Conservation (phyloP, 257 asterid species). For the Ballota nigra region DNA sequence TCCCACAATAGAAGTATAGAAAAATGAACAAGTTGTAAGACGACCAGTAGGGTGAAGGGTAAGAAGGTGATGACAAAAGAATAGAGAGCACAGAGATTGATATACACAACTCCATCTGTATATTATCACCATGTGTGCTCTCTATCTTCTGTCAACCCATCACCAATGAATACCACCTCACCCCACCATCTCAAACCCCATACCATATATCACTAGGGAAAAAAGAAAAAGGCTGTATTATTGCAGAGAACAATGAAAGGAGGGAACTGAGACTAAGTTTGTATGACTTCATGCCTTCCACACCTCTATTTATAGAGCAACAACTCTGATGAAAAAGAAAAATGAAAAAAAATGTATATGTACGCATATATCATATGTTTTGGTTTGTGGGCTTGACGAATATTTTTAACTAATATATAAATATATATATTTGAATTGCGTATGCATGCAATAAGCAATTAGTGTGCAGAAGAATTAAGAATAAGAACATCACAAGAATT, state of each 20-base stretch:
- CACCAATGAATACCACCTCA: constrained; percentile 39
- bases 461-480: constrained; percentile 13
- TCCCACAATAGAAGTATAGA: too few species aligned
- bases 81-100: constrained; percentile 44
- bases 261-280: too few species aligned
- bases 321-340: too few species aligned
- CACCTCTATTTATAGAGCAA: constrained; percentile 34
- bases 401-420: neutral
- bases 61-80: constrained; percentile 42
- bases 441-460: neutral
- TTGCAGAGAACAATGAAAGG: neutral
- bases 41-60: too few species aligned
- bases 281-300: constrained; percentile 8
- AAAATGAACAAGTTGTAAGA: too few species aligned
- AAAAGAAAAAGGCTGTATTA: neutral
- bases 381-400: constrained; percentile 14
- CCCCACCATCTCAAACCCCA: constrained; percentile 9
- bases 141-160: constrained; percentile 56
- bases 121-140: constrained; percentile 46
- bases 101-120: too few species aligned
- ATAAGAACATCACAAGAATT: constrained; percentile 29
- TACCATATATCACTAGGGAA: neutral
- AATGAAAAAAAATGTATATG: too few species aligned
- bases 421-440: neutral
- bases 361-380: too few species aligned